Conservation (phyloP, 192 early-diverging fungal species). For the Coemansia sp. region DNA sequence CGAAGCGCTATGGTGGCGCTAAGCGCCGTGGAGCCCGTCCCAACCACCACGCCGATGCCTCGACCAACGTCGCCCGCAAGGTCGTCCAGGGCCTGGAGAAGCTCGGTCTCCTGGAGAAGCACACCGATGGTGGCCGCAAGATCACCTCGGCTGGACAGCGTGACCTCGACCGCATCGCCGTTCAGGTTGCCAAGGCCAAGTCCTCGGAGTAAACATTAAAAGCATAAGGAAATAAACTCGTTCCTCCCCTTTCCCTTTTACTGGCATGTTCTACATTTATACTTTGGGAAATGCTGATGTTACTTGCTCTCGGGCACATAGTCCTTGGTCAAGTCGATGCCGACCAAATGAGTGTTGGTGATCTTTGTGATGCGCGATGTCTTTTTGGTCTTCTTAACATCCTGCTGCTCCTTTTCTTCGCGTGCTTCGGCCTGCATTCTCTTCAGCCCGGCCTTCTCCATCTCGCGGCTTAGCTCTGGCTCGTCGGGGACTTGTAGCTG, state of each 20-base stretch:
- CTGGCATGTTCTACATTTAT: neutral
- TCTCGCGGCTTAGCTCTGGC: conserved; percentile 65
- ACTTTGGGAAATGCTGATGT: neutral
- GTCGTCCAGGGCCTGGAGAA: conserved; percentile 98
- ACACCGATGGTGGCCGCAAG: conserved; percentile 87
- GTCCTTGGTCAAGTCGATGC: conserved; percentile 73
- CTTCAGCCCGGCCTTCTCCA: conserved; percentile 65
- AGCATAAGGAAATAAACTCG: neutral
- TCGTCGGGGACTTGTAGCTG: conserved; percentile 68
- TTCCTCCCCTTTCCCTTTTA: neutral
- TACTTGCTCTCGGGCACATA: conserved; percentile 47
- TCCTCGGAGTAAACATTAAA: conserved; percentile 13
- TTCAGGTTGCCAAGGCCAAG: conserved; percentile 59
- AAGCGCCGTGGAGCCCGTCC: conserved; percentile 92
- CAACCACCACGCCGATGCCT: conserved; percentile 82
- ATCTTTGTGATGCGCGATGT: conserved; percentile 69
- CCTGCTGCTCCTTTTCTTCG: conserved; percentile 40
- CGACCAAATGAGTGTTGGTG: conserved; percentile 75
- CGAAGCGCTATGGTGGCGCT: conserved; percentile 90
- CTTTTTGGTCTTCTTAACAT: conserved; percentile 62
- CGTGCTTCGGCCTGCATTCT: conserved; percentile 71
- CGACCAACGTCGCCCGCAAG: conserved; percentile 94
- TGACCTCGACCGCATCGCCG: conserved; percentile 97
- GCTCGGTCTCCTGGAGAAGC: conserved; percentile 95
- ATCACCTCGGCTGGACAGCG: conserved; percentile 96